phyloP scores from a whole-genome alignment of 192 early-diverging fungal species.

The Backusella morwellensis region DNA sequence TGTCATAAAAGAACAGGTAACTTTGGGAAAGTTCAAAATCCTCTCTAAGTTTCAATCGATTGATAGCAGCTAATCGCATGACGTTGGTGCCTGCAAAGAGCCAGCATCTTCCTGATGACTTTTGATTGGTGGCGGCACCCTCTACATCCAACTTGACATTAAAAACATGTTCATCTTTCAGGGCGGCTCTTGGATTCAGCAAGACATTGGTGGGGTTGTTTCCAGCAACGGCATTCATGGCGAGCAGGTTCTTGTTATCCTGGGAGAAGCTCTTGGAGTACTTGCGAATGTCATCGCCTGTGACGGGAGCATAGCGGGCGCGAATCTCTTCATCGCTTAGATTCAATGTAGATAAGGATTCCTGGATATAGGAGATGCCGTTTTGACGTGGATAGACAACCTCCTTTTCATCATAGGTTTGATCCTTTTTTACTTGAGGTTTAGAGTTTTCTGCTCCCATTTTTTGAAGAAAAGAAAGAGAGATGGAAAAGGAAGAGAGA shows the following conservation, averaged over 20 bases:
- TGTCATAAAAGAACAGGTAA: conserved; percentile 64
- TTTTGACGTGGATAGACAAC: not conserved
- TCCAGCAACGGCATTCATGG: conserved; percentile 61
- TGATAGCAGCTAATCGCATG: conserved; percentile 59
- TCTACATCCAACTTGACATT: conserved; percentile 54
- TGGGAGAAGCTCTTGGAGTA: conserved; percentile 47
- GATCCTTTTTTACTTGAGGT: not conserved
- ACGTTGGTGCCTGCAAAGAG: conserved; percentile 77
- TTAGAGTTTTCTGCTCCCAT: conserved; percentile 3
- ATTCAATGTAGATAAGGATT: not conserved
- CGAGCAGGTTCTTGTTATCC: conserved; percentile 68
- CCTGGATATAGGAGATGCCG: not conserved
- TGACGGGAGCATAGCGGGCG: conserved; percentile 10
- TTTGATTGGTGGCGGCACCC: conserved; percentile 66
- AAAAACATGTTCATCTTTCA: conserved; percentile 55
- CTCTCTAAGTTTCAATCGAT: conserved; percentile 60
- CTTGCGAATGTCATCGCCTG: conserved; percentile 13
- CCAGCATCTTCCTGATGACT: conserved; percentile 77
- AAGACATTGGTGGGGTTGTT: conserved; percentile 57
- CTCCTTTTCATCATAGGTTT: not conserved
- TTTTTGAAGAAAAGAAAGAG: not conserved
- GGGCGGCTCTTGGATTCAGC: conserved; percentile 51
- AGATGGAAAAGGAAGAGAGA: not conserved
- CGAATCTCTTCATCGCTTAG: not conserved
- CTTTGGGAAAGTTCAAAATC: conserved; percentile 79